Evolutionary conservation across 2,329 filamentous ascomycete genomes (phyloP).

Genomic region (Rasamsonia emersonii): DNA sequence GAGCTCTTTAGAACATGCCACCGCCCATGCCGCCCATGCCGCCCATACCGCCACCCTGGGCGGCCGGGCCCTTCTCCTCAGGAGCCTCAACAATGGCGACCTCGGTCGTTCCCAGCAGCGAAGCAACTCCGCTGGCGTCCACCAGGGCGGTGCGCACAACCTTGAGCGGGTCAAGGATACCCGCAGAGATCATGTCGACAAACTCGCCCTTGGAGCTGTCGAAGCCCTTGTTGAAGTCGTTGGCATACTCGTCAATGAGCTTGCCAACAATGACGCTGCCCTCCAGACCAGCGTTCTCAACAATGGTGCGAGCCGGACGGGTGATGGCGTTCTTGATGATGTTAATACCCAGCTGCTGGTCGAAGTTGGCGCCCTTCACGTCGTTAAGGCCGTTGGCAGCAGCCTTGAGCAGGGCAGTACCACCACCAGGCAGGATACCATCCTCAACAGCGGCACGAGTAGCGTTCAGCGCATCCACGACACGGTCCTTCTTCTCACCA

Average conservation of each 20-base stretch:
- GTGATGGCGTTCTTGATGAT: slow-evolving; percentile 99
- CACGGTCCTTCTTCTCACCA: slow-evolving; percentile 99
- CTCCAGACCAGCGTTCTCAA: slow-evolving; percentile 95
- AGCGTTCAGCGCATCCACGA: slow-evolving; percentile 95
- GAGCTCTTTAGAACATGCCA: slow-evolving; percentile 56
- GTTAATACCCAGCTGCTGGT: slow-evolving; percentile 95
- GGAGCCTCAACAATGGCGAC: slow-evolving; percentile 94
- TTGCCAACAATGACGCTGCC: slow-evolving; percentile 96
- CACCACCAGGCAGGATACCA: slow-evolving; percentile 96
- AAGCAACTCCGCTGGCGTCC: slow-evolving; percentile 93
- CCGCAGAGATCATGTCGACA: slow-evolving; percentile 93
- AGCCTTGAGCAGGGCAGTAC: slow-evolving; percentile 96
- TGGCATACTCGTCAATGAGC: slow-evolving; percentile 85
- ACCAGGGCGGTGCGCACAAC: slow-evolving; percentile 93
- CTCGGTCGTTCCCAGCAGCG: slow-evolving; percentile 93
- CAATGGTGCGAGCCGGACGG: slow-evolving; percentile 84
- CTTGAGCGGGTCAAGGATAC: slow-evolving; percentile 99
- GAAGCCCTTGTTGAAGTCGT: slow-evolving; percentile 97
- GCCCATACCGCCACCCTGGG: slow-evolving; percentile 40
- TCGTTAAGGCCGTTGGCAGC: slow-evolving; percentile 75
- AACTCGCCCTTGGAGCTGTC: slow-evolving; percentile 96
- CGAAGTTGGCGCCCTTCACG: slow-evolving; percentile 89
- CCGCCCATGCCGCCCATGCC: slow-evolving; percentile 56
- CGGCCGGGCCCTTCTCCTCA: slow-evolving; percentile 71
- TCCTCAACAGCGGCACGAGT: slow-evolving; percentile 98